Conservation (phyloP, 208 protist genomes). For the Leishmania turanica region DNA sequence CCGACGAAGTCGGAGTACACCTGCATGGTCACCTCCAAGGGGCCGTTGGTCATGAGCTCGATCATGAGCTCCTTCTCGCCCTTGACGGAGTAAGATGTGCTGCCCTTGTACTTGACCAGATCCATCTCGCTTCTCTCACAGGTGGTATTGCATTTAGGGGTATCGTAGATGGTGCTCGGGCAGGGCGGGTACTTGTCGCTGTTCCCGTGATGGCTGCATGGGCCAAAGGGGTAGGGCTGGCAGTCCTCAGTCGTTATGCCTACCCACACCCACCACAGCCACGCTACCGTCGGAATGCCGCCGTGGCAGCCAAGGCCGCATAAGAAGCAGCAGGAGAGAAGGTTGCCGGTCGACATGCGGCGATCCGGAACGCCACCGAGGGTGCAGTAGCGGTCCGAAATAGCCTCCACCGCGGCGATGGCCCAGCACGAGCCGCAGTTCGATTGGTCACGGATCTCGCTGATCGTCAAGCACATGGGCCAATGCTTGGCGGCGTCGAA, state of each 20-base stretch:
- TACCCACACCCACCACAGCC: conserved; percentile 64
- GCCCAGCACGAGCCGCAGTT: conserved; percentile 93
- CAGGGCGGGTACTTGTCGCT: conserved; percentile 63
- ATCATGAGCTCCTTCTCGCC: conserved; percentile 73
- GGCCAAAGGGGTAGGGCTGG: conserved; percentile 84
- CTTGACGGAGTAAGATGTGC: conserved; percentile 45
- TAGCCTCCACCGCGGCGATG: conserved; percentile 81
- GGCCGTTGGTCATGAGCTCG: conserved; percentile 87
- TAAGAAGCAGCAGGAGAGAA: conserved; percentile 80
- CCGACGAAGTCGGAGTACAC: conserved; percentile 91
- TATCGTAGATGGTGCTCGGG: conserved; percentile 66
- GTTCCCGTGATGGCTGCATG: conserved; percentile 77
- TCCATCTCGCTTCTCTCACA: conserved; percentile 38
- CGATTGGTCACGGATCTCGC: conserved; percentile 86
- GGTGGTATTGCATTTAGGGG: conserved; percentile 74
- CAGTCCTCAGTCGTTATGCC: conserved; percentile 75
- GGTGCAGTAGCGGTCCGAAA: conserved; percentile 92
- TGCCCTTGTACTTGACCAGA: conserved; percentile 57
- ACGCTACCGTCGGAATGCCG: conserved; percentile 70
- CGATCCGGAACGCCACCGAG: conserved; percentile 50
- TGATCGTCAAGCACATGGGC: conserved; percentile 66
- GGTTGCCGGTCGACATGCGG: conserved; percentile 72
- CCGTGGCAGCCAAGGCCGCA: conserved; percentile 88
- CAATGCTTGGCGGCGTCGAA: conserved; percentile 72
- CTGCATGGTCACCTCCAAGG: conserved; percentile 87